Base-by-base conservation (phyloP, 805 yeast genomes). In the Candida nitratophila region DNA sequence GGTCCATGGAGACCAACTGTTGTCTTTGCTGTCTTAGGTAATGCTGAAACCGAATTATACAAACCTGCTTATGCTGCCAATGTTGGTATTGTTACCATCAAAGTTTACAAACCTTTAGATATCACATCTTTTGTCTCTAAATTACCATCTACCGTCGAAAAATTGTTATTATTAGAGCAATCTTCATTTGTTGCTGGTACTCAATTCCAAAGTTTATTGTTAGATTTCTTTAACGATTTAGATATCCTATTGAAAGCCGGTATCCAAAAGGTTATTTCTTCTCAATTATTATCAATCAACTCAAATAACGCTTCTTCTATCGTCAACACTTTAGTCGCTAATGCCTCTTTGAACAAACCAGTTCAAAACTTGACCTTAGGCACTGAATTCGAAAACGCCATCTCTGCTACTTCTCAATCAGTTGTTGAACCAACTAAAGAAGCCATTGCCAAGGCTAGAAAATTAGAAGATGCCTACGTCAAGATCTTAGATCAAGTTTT, bases 61-160 rank as follows among this genome's bases (percentile, higher is more conserved):
- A 50, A 61, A 11, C 69, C 71, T n/a, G 63, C 66, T 24, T 54
- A 60, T 20, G 53, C 62, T 30, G 62, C 67, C 30, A 57, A 63
- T 37, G 67, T 70, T 17, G 75, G 80, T 36, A 58, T 84, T 29
- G 63, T 85, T 38, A 65, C 77, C 9, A 69, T 86, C 39, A 77
- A 83, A 35, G 76, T 77, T 29, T 84, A 83, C 68, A 77, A 87
- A 55, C 96, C 96, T 3, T 85, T 89, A 68, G 65, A 73, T 47
- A 68, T 81, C 41, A 59, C 67, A n/a, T 60, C 68, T 15, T 66
- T 87, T 26, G 65, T 77, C 41, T 51, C 65, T 1, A 54, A 66
- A 2, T 60, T 85, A 36, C 90, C 91, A 24, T 48, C 70, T 2
- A 61, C 79, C 9, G 76, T 78, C 43, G 69, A 70, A 47, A 71